These are phyloP conservation scores for Leptographium radiaticola DNA, from an alignment of 2,329 filamentous ascomycete genomes.

Conservation along the genomic window DNA sequence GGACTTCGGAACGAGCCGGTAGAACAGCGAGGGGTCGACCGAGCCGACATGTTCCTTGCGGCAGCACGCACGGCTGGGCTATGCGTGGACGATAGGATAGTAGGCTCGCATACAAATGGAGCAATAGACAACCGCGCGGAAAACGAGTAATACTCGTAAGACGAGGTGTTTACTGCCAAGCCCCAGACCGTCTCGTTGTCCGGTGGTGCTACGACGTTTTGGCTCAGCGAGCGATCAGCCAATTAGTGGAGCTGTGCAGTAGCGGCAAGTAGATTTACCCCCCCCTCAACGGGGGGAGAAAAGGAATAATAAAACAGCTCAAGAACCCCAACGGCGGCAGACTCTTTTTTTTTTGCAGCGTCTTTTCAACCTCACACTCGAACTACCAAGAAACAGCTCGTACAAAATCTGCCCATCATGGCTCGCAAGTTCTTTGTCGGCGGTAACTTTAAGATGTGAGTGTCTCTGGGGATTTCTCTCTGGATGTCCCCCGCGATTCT, in stretches of 20 bases:
- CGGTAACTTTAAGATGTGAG: constrained; percentile 99
- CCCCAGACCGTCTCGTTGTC: background rate
- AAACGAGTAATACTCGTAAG: background rate
- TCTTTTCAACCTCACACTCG: background rate
- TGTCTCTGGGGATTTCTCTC: constrained; percentile 11
- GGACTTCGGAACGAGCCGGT: background rate
- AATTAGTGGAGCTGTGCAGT: background rate
- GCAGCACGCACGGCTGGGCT: background rate
- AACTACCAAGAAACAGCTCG: background rate
- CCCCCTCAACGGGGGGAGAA: background rate
- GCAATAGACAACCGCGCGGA: background rate
- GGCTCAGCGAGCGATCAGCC: background rate
- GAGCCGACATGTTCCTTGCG: background rate
- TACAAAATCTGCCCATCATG: constrained; percentile 49
- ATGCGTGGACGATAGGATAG: background rate
- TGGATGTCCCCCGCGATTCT: constrained; percentile 16
- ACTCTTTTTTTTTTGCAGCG: background rate
- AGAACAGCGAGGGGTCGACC: background rate
- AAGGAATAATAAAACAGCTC: background rate
- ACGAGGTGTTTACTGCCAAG: background rate
- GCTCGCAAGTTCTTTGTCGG: constrained; percentile 94
- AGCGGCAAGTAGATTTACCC: background rate
- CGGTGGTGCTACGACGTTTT: background rate
- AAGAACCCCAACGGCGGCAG: background rate
- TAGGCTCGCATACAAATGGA: background rate